Base-by-base conservation (phyloP, 192 early-diverging fungal species). In the Coemansia sp. region DNA sequence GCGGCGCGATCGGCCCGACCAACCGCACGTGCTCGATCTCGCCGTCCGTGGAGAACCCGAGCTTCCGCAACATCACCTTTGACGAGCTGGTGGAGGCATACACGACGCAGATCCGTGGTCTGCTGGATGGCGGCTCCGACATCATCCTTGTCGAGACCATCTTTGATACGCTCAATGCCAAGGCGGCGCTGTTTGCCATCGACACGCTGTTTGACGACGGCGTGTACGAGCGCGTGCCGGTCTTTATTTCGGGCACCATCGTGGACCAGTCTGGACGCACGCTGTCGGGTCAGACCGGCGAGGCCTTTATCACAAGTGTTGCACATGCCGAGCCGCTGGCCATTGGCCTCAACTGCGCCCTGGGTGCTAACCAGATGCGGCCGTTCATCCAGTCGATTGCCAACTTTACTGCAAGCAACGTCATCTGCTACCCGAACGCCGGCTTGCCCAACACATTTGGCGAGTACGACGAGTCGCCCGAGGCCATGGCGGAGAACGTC, bases 381-480 rank as follows among this genome's bases (percentile, higher is more conserved):
- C 95, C 95, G 29, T 97, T 97, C 55, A 78, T 97, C 58, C 87
- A 94, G 69, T 86, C 85, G 58, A 92, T 97, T 36, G 83, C 91
- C 42, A 83, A 83, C 50, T 90, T 86, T 46, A 85, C 91, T 35
- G 81, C 87, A 40, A 74, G 85, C 8, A 88, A 86, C 56, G 79
- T 88, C 29, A 91, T 97, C 41, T 97, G 93, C 67, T 97, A 97
- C 55, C 95, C 95, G 23, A 97, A 97, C 58, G 93, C 95, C 40
- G 94, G 94, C 64, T 72, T 97, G 33, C 94, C 94, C 53, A 97
- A 97, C 70, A 92, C 95, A 6, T 93, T 97, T 78, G 93, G 95
- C 63, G 92, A 91, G 55, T 97, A 97, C 66, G 95, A 97, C 56
- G 88, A 97, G 74, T 79, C 79, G 14, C 89, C 93, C 18, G 87